Evolutionary conservation across 2,329 filamentous ascomycete species (phyloP).

Genomic region (Lachnellula subtilissima): DNA sequence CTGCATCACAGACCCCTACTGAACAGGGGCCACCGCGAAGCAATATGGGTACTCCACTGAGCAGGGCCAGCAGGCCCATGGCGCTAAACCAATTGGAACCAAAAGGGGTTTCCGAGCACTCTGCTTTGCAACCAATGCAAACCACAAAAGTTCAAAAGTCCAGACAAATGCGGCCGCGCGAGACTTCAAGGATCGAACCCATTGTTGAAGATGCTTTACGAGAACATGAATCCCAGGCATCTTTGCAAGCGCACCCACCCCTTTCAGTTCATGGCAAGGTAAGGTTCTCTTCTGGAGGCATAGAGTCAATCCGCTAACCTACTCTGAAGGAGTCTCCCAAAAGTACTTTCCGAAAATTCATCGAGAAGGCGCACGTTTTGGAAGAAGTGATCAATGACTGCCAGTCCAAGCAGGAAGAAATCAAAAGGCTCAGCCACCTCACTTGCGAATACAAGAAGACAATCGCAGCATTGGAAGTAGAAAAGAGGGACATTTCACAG

Average conservation of each 20-base stretch:
- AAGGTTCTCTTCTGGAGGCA: background rate
- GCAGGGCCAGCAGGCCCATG: background rate
- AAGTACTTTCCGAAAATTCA: background rate
- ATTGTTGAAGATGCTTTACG: background rate
- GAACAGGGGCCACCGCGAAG: background rate
- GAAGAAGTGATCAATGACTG: background rate
- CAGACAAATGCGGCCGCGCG: background rate
- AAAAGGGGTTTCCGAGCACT: background rate
- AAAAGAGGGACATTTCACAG: slow-evolving; percentile 17
- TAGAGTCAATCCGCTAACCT: background rate
- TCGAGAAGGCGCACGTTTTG: background rate
- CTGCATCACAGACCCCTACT: background rate
- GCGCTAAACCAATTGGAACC: background rate
- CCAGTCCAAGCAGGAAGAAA: slow-evolving; percentile 6
- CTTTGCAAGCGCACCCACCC: background rate
- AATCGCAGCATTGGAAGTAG: slow-evolving; percentile 10
- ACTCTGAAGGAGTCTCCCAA: background rate
- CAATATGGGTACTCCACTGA: background rate
- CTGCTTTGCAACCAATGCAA: background rate
- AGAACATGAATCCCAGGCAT: background rate
- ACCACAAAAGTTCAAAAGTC: slow-evolving; percentile 6
- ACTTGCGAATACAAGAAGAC: slow-evolving; percentile 3
- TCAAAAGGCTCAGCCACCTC: slow-evolving; percentile 5
- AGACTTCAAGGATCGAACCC: background rate
- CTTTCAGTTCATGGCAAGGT: background rate